Percentiles rank a stretch among this genome's conserved stretches.
phyloP scores from a whole-genome alignment of 768 basidiomycete species.

The Pulveroboletus sp. region DNA sequence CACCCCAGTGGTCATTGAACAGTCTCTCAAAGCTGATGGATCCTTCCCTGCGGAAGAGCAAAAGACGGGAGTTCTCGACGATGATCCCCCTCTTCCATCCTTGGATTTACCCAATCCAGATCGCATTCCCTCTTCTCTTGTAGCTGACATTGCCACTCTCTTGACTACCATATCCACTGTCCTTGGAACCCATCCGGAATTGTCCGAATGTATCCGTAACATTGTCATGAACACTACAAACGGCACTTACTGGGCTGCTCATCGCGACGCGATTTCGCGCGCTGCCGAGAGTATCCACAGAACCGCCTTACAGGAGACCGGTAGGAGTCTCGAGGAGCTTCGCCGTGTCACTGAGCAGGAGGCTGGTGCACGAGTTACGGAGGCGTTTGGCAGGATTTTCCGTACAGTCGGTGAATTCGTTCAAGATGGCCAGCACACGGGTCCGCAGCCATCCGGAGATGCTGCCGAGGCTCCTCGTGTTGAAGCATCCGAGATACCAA shows the following conservation, averaged over 20 bases:
- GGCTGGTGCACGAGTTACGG: conserved; percentile 58
- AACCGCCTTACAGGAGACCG: conserved; percentile 35
- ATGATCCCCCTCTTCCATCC: conserved; percentile 51
- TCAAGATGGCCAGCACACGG: conserved; percentile 14
- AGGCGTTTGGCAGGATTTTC: conserved; percentile 57
- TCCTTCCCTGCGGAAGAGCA: conserved; percentile 9
- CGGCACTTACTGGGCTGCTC: conserved; percentile 66
- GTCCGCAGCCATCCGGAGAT: conserved; percentile 2
- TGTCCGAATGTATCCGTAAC: conserved; percentile 62
- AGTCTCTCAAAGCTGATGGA: conserved; percentile 15
- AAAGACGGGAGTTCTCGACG: conserved; percentile 13
- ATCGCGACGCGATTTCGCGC: conserved; percentile 54
- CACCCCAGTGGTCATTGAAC: conserved; percentile 36
- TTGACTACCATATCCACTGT: conserved; percentile 52
- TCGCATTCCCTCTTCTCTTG: conserved; percentile 40
- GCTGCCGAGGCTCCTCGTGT: background rate
- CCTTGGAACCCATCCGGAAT: conserved; percentile 62
- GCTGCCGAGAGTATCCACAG: conserved; percentile 53
- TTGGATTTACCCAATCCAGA: conserved; percentile 31
- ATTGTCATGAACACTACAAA: conserved; percentile 56
- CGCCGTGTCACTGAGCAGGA: conserved; percentile 55
- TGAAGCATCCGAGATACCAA: conserved; percentile 6
- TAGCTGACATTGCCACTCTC: conserved; percentile 60
- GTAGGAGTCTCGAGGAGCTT: conserved; percentile 40
- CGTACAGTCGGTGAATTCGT: conserved; percentile 43